Base-by-base conservation (phyloP, 495 filamentous ascomycete genomes). In the Staphylotrichum longicolle region DNA sequence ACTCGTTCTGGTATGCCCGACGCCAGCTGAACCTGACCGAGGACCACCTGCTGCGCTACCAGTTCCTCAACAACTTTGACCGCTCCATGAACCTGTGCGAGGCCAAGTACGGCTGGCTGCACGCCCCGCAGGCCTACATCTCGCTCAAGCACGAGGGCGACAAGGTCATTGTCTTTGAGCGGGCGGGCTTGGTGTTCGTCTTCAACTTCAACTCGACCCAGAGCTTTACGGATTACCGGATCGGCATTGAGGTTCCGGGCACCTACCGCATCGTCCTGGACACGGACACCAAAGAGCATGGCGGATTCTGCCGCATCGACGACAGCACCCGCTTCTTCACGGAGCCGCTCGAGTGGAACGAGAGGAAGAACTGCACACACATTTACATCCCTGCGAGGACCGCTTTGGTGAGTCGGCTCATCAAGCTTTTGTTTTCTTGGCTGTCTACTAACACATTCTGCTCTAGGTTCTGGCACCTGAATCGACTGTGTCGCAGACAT, bases 1-100 rank as follows among this genome's bases (percentile, higher is more conserved):
- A 98, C 74, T 93, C 88, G 63, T 98, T 90, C 85, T 94, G 92
- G 86, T 98, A 98, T 74, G 94, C 94, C 3, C 87, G 94, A 3
- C 89, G 94, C 51, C 94, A 96, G 75, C 88, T 96, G 63, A 97
- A 98, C 74, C 84, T 98, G 5, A 87, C 91, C 0, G 91, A 96
- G 57, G 94, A 98, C 75, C 60, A 75, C 7, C 82, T 94, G 4
- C 84, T 98, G 48, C 88, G 94, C 3, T 98, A 98, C 77, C 82
- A 85, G 63, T 95, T 89, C 77, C 86, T 98, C 57, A 96, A 96
- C 77, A 88, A 94, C 60, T 98, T 98, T 74, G 94, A 98, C 81
- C 82, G 86, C 35, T 84, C 83, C 49, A 96, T 98, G 92, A 93
- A 98, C 77, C 73, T 81, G 49, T 84, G 82, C 15, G 94, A 98